A percentile compares a stretch with the other conserved stretches of the same genome.
These are phyloP conservation scores for Pharus latifolius DNA, from an alignment of 176 grass and related monocot genomes.

Conservation along the genomic window DNA sequence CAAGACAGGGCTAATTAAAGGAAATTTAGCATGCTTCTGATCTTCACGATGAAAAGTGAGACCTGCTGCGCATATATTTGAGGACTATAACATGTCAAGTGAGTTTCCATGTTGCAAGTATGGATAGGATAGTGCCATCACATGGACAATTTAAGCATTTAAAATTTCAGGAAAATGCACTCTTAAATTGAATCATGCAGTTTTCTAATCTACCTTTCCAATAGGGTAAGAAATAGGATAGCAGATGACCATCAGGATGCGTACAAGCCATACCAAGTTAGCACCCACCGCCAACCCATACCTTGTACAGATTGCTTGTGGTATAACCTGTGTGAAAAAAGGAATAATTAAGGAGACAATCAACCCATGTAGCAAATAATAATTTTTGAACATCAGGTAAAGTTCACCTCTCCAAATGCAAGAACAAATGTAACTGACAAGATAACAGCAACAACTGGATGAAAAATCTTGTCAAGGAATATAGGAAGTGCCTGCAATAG, in stretches of 20 bases:
- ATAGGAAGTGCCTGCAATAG: conserved; percentile 89
- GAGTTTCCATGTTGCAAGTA: no score
- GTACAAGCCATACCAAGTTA: conserved; percentile 95
- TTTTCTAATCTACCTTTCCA: conserved; percentile 68
- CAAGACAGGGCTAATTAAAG: no score
- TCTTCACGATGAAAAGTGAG: no score
- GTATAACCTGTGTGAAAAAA: conserved; percentile 72
- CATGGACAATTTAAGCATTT: no score
- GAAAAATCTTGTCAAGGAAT: conserved; percentile 93
- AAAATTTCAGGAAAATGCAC: not conserved
- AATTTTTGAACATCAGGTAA: not conserved
- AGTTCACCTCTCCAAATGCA: conserved; percentile 83
- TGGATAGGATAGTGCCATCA: no score
- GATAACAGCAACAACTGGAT: conserved; percentile 91
- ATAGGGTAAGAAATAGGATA: conserved; percentile 96
- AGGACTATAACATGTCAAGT: not conserved
- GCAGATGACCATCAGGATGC: conserved; percentile 83
- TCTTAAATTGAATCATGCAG: not conserved
- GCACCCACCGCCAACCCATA: conserved; percentile 96
- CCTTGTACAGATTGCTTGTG: conserved; percentile 99
- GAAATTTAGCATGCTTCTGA: no score
- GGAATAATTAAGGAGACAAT: conserved; percentile 6
- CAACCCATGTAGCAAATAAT: not conserved
- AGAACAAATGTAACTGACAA: conserved; percentile 99
- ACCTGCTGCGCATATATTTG: no score